A percentile compares a stretch with the other conserved stretches of the same genome.
phyloP scores from a whole-genome alignment of 495 filamentous ascomycete species.

The Baudoinia panamericana region DNA sequence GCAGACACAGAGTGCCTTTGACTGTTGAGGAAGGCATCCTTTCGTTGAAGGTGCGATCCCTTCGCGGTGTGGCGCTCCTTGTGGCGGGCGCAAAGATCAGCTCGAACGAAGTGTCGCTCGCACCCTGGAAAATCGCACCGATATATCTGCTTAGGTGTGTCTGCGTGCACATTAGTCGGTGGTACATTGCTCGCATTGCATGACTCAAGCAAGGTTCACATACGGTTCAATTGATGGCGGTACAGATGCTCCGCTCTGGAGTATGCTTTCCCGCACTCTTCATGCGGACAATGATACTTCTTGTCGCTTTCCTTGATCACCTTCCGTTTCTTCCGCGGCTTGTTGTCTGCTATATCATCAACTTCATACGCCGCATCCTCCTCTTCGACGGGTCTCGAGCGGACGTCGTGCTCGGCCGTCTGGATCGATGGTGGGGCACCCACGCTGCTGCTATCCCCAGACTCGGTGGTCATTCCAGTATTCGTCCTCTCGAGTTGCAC shows the following conservation, averaged over 20 bases:
- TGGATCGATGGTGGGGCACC: background rate
- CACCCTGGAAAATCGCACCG: constrained; percentile 90
- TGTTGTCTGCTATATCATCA: constrained; percentile 38
- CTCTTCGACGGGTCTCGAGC: constrained; percentile 1
- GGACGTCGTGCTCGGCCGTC: background rate
- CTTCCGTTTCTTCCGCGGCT: constrained; percentile 75
- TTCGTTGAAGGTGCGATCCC: constrained; percentile 85
- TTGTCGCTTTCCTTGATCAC: constrained; percentile 48
- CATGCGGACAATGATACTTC: constrained; percentile 84
- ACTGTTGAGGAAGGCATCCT: constrained; percentile 57
- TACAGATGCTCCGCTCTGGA: constrained; percentile 95
- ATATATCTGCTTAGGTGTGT: constrained; percentile 86
- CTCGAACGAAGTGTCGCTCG: constrained; percentile 78
- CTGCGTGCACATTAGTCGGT: constrained; percentile 27
- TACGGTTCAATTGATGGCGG: constrained; percentile 92
- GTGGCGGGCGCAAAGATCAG: constrained; percentile 87
- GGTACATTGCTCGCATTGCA: constrained; percentile 2
- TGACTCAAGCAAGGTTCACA: constrained; percentile 22
- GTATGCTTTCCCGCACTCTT: constrained; percentile 90
- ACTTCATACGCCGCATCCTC: constrained; percentile 10
- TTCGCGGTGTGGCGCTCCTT: constrained; percentile 91
- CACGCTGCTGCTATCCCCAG: constrained; percentile 1
- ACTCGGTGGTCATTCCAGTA: constrained; percentile 4
- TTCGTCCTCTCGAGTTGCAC: background rate
- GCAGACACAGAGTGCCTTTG: constrained; percentile 3